Evolutionary conservation across 1,284 basidiomycete genomes (phyloP), one percentile per base, ranked within the genome.

Genomic region (Tylopilus sp.): DNA sequence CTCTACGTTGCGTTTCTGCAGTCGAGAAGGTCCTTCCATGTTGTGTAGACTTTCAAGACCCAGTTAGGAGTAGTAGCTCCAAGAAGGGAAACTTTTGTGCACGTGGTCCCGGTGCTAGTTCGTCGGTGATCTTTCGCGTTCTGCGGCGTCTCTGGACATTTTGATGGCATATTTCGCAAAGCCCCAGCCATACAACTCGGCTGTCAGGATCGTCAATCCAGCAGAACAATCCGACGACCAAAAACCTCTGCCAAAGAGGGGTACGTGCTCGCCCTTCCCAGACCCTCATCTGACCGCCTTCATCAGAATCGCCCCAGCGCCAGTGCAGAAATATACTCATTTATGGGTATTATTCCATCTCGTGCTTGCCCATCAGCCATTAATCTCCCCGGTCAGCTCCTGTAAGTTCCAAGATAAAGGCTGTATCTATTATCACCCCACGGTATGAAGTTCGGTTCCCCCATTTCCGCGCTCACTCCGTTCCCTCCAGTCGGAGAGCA

Each of bases 241-340:
- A 22, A 74, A 71, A 56, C 65, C 71, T 25, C 68, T 68, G 26
- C 62, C 63, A 15, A 81, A 71, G 72, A 74, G 74, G 65, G 79
- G 80, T 79, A 57, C 50, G 69, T 66, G 24, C 11, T 26, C 33
- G 31, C 20, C 32, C 24, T 29, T 24, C 25, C 44, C 50, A 11
- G 46, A 11, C n/a, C n/a, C 54, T 41, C 59, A 57, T 47, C 43
- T 57, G 47, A 56, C 50, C 20, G 41, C 56, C 42, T 43, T 32
- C 43, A 40, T 49, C 63, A 87, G 86, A 88, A 71, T 76, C 81
- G 49, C 77, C 82, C 26, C 86, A 88, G 68, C 81, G 88, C 44
- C 86, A 92, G 66, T 94, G 92, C 74, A 84, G 88, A 67, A 94
- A 94, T 76, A 85, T 92, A 51, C 76, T 90, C 69, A 93, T 94